Evolutionary conservation across 2,329 filamentous ascomycete species (phyloP).

Genomic region (Coniochaeta hoffmannii): DNA sequence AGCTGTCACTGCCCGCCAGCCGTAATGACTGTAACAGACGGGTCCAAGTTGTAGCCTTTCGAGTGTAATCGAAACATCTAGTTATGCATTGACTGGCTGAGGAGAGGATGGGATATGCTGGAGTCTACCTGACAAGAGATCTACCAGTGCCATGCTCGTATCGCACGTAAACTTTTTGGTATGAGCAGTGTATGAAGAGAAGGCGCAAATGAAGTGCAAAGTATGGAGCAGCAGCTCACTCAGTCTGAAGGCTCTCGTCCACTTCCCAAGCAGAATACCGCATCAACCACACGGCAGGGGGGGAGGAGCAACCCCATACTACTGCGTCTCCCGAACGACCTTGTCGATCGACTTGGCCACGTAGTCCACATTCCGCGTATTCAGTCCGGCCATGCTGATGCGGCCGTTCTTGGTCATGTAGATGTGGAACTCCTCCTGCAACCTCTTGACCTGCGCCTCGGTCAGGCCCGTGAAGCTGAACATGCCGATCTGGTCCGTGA

Average conservation of each 20-base stretch:
- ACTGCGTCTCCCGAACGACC: slow-evolving; percentile 55
- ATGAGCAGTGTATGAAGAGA: background rate
- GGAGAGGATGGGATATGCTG: background rate
- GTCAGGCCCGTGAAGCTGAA: slow-evolving; percentile 86
- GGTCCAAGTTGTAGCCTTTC: too few species aligned
- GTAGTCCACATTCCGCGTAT: slow-evolving; percentile 86
- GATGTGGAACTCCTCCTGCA: slow-evolving; percentile 65
- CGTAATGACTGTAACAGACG: too few species aligned
- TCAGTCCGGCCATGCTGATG: slow-evolving; percentile 97
- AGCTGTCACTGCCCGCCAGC: too few species aligned
- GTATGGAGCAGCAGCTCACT: background rate
- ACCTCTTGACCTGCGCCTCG: slow-evolving; percentile 64
- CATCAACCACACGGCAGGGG: background rate
- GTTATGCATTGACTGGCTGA: background rate
- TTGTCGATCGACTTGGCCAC: slow-evolving; percentile 84
- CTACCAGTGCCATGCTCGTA: background rate
- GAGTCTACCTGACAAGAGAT: background rate
- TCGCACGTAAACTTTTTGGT: background rate
- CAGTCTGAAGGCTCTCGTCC: background rate
- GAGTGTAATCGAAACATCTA: background rate
- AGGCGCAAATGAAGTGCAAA: background rate
- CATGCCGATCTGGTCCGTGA: slow-evolving; percentile 99
- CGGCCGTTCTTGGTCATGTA: slow-evolving; percentile 98
- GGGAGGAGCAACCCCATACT: background rate
- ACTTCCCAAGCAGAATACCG: background rate